Conservation (phyloP, 768 basidiomycete species). For the Serendipita sp. region DNA sequence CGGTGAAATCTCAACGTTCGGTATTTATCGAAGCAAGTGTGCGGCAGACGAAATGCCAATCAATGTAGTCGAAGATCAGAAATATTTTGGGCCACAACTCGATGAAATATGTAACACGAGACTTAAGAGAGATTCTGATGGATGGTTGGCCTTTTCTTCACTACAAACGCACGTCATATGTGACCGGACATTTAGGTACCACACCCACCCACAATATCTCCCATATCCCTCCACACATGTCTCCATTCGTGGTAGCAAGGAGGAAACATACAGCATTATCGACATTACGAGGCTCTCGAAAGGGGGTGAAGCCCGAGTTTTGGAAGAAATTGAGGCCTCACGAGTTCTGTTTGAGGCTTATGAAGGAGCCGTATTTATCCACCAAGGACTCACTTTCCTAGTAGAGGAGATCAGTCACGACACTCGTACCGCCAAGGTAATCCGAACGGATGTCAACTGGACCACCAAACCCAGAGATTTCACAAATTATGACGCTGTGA, state of each 20-base stretch:
- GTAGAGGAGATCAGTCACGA: slow-evolving; percentile 76
- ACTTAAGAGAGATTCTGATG: slow-evolving; percentile 55
- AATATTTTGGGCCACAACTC: slow-evolving; percentile 55
- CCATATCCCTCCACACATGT: slow-evolving; percentile 61
- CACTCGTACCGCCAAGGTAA: slow-evolving; percentile 47
- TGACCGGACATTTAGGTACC: slow-evolving; percentile 38
- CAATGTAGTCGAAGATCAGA: slow-evolving; percentile 35
- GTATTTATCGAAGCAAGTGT: slow-evolving; percentile 22
- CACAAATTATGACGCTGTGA: slow-evolving; percentile 62
- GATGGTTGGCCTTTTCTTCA: slow-evolving; percentile 36
- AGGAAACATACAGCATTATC: slow-evolving; percentile 63
- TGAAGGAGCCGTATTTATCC: slow-evolving; percentile 81
- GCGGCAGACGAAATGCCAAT: slow-evolving; percentile 78
- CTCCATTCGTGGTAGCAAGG: slow-evolving; percentile 58
- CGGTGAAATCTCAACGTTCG: not conserved
- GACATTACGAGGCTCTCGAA: slow-evolving; percentile 34
- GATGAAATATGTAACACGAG: slow-evolving; percentile 42
- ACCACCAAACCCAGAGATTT: slow-evolving; percentile 51
- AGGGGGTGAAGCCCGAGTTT: slow-evolving; percentile 25
- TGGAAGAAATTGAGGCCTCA: slow-evolving; percentile 75
- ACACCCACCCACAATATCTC: slow-evolving; percentile 60
- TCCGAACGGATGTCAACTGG: slow-evolving; percentile 70
- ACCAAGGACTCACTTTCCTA: slow-evolving; percentile 70
- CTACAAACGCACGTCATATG: not conserved
- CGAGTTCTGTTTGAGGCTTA: slow-evolving; percentile 73